phyloP scores from a whole-genome alignment of 2,329 filamentous ascomycete genomes.

The Capronia epimyces region DNA sequence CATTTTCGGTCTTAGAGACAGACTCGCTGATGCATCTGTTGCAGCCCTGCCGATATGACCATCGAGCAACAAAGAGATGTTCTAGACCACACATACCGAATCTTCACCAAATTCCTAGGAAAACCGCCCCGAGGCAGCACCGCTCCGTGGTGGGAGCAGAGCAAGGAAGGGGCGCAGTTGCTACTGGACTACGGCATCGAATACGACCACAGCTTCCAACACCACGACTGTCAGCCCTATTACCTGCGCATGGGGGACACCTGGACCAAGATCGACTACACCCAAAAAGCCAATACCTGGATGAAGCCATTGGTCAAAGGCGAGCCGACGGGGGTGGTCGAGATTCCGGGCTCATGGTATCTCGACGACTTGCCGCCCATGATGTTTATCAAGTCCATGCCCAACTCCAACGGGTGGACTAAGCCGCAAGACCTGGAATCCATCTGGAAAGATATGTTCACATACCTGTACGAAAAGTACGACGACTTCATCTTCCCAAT shows the following conservation, averaged over 20 bases:
- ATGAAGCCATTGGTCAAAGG: conserved; percentile 47
- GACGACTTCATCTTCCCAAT: conserved; percentile 73
- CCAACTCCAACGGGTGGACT: conserved; percentile 39
- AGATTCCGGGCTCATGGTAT: conserved; percentile 41
- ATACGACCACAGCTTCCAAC: conserved; percentile 31
- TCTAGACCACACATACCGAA: too few species aligned
- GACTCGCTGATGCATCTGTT: too few species aligned
- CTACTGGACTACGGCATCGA: too few species aligned
- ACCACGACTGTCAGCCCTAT: conserved; percentile 42
- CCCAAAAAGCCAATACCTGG: conserved; percentile 28
- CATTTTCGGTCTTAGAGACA: too few species aligned
- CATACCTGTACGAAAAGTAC: conserved; percentile 68
- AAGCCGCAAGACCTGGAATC: conserved; percentile 36
- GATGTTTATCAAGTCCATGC: conserved; percentile 45
- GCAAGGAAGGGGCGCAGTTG: not conserved
- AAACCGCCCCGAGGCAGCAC: too few species aligned
- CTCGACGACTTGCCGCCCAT: not conserved
- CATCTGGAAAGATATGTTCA: conserved; percentile 53
- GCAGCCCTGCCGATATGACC: too few species aligned
- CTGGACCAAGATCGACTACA: conserved; percentile 39
- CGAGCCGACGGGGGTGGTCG: conserved; percentile 37
- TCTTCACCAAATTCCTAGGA: too few species aligned
- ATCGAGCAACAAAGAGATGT: too few species aligned
- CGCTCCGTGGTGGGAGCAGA: too few species aligned
- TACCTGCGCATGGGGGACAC: conserved; percentile 38